Evolutionary conservation across 2,329 filamentous ascomycete genomes (phyloP), one percentile per base, ranked within the genome.

Genomic region (Graphium sp.): DNA sequence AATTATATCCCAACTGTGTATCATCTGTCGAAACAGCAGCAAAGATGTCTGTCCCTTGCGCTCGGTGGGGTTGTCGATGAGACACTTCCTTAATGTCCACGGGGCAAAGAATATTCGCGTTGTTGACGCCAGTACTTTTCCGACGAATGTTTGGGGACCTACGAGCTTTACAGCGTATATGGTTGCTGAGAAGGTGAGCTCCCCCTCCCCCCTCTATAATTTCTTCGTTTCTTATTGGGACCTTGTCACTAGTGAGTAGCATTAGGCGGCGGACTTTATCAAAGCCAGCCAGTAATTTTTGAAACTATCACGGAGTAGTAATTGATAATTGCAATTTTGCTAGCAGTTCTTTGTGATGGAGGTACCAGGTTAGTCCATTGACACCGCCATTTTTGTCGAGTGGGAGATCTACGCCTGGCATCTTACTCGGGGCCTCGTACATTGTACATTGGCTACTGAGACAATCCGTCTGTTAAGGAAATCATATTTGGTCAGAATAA

Each of bases 121-220:
- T 5, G 68, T 74, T 3, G 70, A 74, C 49, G 68, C 64, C 0
- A 61, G 55, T n/a, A 50, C 61, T 5, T 73, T 66, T 33, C 64
- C 66, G n/a, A n/a, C n/a, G n/a, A n/a, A n/a, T n/a, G n/a, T n/a
- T n/a, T n/a, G n/a, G n/a, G n/a, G n/a, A n/a, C n/a, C n/a, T n/a
- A n/a, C n/a, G n/a, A n/a, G n/a, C n/a, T n/a, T n/a, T n/a, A n/a
- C n/a, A n/a, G n/a, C n/a, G n/a, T n/a, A n/a, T n/a, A n/a, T n/a
- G n/a, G n/a, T n/a, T n/a, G n/a, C n/a, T n/a, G n/a, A n/a, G n/a
- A n/a, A n/a, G n/a, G n/a, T n/a, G n/a, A n/a, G n/a, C n/a, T n/a
- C n/a, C n/a, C n/a, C n/a, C n/a, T n/a, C n/a, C n/a, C n/a, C n/a
- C n/a, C n/a, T n/a, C n/a, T n/a, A n/a, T n/a, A n/a, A n/a, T n/a